These are phyloP conservation scores for Dioscorea alata DNA, from an alignment of 106 monocot genomes.

Conservation along the genomic window DNA sequence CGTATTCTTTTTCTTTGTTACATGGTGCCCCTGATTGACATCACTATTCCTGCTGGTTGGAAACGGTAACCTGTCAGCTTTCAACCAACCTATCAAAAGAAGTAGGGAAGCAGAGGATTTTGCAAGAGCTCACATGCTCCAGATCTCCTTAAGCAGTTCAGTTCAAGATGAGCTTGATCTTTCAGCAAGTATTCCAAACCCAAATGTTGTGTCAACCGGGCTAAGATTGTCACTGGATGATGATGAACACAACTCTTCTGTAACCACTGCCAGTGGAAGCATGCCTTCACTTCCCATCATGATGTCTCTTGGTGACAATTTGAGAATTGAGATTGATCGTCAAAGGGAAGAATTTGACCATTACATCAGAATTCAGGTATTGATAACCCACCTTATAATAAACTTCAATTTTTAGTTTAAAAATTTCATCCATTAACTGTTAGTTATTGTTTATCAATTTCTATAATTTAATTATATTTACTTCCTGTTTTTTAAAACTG, in stretches of 20 bases:
- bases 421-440: too few relatives aligned
- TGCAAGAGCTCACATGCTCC: slow-evolving; percentile 42
- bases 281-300: slow-evolving; percentile 29
- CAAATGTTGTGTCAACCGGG: slow-evolving; percentile 67
- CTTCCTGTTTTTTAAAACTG: too few relatives aligned
- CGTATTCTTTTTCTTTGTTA: neutral
- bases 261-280: slow-evolving; percentile 52
- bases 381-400: too few relatives aligned
- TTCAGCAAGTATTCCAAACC: slow-evolving; percentile 23
- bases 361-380: slow-evolving; percentile 55
- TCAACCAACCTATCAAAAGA: slow-evolving; percentile 35
- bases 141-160: slow-evolving; percentile 53
- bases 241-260: slow-evolving; percentile 55
- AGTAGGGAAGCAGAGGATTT: slow-evolving; percentile 32
- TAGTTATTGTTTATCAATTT: too few relatives aligned
- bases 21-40: neutral
- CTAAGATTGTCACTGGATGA: slow-evolving; percentile 61
- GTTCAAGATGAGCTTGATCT: slow-evolving; percentile 22
- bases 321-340: slow-evolving; percentile 45
- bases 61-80: slow-evolving; percentile 14
- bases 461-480: too few relatives aligned
- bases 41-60: slow-evolving; percentile 41
- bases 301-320: slow-evolving; percentile 34
- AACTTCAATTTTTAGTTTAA: too few relatives aligned
- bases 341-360: slow-evolving; percentile 62